phyloP scores from a whole-genome alignment of 2,329 filamentous ascomycete genomes.

The Magnaporthiopsis incrustans region DNA sequence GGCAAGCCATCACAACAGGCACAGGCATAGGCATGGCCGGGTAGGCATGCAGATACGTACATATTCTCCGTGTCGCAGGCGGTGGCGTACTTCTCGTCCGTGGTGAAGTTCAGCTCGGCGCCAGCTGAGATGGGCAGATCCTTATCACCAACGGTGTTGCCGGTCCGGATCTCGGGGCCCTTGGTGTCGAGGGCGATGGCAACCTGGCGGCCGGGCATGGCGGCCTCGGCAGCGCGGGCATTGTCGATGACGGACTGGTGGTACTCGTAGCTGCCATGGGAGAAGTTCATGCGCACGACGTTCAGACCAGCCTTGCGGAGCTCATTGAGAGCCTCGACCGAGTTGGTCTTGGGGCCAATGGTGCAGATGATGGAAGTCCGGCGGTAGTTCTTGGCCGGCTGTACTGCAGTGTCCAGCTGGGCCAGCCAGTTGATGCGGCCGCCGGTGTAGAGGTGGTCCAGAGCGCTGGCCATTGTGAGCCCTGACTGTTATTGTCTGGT shows the following conservation, averaged over 20 bases:
- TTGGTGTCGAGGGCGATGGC: conserved; percentile 85
- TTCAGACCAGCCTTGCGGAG: conserved; percentile 88
- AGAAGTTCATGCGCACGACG: conserved; percentile 99
- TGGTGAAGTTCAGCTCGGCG: conserved; percentile 88
- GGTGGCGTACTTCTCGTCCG: conserved; percentile 84
- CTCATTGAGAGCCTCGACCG: conserved; percentile 90
- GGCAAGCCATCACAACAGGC: neutral
- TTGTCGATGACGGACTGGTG: conserved; percentile 92
- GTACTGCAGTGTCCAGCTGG: conserved; percentile 78
- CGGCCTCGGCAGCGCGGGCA: conserved; percentile 75
- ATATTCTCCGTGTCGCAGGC: conserved; percentile 86
- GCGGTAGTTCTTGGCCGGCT: conserved; percentile 82
- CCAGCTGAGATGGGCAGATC: conserved; percentile 79
- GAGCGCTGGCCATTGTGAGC: conserved; percentile 54
- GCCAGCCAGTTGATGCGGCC: conserved; percentile 59
- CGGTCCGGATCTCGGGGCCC: conserved; percentile 54
- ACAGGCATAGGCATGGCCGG: neutral
- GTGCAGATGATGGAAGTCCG: conserved; percentile 98
- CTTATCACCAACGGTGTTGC: conserved; percentile 64
- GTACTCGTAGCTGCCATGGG: conserved; percentile 89
- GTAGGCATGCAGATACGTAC: conserved; percentile 42
- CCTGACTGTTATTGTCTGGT: neutral
- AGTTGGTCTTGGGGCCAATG: conserved; percentile 99
- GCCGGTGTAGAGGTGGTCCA: conserved; percentile 79
- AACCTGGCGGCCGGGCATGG: conserved; percentile 73